These are phyloP conservation scores for Lichtheimia corymbifera DNA, from an alignment of 371 early-diverging fungal species.

Conservation along the genomic window DNA sequence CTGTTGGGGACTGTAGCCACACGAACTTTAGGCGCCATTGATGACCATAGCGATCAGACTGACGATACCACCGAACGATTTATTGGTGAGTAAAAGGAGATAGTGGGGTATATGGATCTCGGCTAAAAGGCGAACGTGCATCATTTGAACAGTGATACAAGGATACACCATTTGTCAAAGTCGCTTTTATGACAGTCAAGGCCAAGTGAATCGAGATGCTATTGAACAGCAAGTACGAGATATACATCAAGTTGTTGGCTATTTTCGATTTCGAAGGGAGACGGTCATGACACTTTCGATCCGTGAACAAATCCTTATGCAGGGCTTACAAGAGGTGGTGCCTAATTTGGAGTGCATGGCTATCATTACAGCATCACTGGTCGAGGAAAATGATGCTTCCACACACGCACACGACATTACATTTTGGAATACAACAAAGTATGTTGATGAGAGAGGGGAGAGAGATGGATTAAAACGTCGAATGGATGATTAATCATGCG, in stretches of 20 bases:
- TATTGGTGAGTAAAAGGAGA: constrained; percentile 4
- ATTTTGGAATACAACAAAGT: constrained; percentile 12
- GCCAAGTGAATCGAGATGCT: constrained; percentile 2
- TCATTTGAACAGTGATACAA: constrained; percentile 8
- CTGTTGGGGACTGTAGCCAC: constrained; percentile 15
- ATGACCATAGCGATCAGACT: constrained; percentile 10
- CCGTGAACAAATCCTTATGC: constrained; percentile 12
- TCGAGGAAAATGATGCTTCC: constrained; percentile 11
- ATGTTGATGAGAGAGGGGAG: not conserved
- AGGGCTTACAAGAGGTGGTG: not conserved
- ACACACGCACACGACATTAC: constrained; percentile 18
- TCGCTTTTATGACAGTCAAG: constrained; percentile 10
- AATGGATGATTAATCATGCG: not conserved
- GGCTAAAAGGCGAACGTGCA: not conserved
- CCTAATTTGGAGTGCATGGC: constrained; percentile 17
- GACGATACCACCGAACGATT: constrained; percentile 7
- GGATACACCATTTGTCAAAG: constrained; percentile 5
- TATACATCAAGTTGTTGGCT: constrained; percentile 12
- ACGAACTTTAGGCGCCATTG: constrained; percentile 7
- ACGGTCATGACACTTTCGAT: constrained; percentile 14
- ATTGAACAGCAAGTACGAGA: constrained; percentile 4
- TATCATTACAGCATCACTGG: constrained; percentile 12
- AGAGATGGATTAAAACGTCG: not conserved
- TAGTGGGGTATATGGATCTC: not conserved
- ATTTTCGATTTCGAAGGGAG: constrained; percentile 24